These are phyloP conservation scores for Malus sylvestris DNA, from an alignment of 306 rosid genomes.

Conservation along the genomic window DNA sequence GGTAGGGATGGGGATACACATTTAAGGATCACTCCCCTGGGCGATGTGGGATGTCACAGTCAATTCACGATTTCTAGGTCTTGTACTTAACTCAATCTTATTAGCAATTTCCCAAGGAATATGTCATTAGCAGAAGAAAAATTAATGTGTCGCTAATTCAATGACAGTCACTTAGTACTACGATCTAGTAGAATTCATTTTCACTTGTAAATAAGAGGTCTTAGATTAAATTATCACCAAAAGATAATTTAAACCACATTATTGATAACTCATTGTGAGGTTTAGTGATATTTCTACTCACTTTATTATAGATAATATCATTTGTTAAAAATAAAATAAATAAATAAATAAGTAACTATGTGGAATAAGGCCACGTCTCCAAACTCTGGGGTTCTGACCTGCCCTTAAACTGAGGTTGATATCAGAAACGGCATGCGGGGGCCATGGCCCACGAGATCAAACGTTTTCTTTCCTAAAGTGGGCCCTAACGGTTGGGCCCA, in stretches of 20 bases:
- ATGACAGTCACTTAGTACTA: neutral
- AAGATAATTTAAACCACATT: too few relatives aligned
- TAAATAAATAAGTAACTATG: neutral
- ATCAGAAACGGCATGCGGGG: conserved; percentile 22
- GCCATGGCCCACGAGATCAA: conserved; percentile 7
- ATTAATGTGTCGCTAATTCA: neutral
- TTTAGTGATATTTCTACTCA: too few relatives aligned
- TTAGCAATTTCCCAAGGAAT: conserved; percentile 8
- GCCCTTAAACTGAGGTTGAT: conserved; percentile 5
- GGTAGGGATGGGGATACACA: too few relatives aligned
- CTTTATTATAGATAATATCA: too few relatives aligned
- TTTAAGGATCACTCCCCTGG: too few relatives aligned
- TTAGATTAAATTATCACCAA: too few relatives aligned
- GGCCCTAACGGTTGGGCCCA: neutral
- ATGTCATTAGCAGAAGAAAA: neutral
- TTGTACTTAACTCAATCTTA: too few relatives aligned
- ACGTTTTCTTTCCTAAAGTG: neutral
- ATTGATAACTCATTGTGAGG: too few relatives aligned
- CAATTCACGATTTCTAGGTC: neutral
- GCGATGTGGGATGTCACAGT: too few relatives aligned
- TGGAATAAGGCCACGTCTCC: conserved; percentile 22
- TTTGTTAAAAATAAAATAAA: too few relatives aligned
- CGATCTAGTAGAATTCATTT: too few relatives aligned
- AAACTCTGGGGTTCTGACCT: conserved; percentile 10
- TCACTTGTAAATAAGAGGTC: too few relatives aligned